A percentile compares a stretch with the other conserved stretches of the same genome.
Evolutionary conservation across 1,139 yeast genomes (phyloP).

Genomic region (Spencermartinsiella ligniputridi): DNA sequence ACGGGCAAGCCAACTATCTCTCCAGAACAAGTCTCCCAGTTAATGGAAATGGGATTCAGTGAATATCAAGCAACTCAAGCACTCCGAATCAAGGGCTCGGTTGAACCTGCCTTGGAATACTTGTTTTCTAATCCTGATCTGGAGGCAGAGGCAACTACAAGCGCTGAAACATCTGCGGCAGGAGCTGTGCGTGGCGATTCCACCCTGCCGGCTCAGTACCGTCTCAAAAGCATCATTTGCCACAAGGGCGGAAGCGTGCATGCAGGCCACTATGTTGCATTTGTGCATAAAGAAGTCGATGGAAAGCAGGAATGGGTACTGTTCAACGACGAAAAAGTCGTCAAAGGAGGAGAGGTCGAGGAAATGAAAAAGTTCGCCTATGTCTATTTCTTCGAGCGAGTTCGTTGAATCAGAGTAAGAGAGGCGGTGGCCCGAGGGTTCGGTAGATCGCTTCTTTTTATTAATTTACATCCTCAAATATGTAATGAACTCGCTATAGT

Average conservation of each 20-base stretch:
- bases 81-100: slow-evolving; percentile 53
- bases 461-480: too few relatives aligned
- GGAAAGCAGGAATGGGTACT: slow-evolving; percentile 62
- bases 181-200: slow-evolving; percentile 18
- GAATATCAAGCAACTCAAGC: slow-evolving; percentile 64
- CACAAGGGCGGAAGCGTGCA: slow-evolving; percentile 94
- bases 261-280: slow-evolving; percentile 94
- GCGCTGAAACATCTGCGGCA: slow-evolving; percentile 22
- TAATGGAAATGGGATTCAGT: slow-evolving; percentile 77
- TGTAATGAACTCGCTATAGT: too few relatives aligned
- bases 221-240: slow-evolving; percentile 69
- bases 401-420: slow-evolving; percentile 5
- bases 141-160: slow-evolving; percentile 20
- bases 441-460: too few relatives aligned
- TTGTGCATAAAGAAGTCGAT: slow-evolving; percentile 46
- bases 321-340: slow-evolving; percentile 93
- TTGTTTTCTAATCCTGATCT: slow-evolving; percentile 66
- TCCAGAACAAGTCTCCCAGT: slow-evolving; percentile 43
- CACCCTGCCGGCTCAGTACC: slow-evolving; percentile 41
- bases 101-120: slow-evolving; percentile 87
- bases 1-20: slow-evolving; percentile 5
- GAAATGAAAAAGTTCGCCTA: slow-evolving; percentile 58
- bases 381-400: slow-evolving; percentile 37
- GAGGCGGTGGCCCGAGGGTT: too few relatives aligned
- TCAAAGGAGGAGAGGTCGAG: slow-evolving; percentile 54